phyloP scores from a whole-genome alignment of 2,329 filamentous ascomycete genomes.

The Chaetomiaceae sp. region DNA sequence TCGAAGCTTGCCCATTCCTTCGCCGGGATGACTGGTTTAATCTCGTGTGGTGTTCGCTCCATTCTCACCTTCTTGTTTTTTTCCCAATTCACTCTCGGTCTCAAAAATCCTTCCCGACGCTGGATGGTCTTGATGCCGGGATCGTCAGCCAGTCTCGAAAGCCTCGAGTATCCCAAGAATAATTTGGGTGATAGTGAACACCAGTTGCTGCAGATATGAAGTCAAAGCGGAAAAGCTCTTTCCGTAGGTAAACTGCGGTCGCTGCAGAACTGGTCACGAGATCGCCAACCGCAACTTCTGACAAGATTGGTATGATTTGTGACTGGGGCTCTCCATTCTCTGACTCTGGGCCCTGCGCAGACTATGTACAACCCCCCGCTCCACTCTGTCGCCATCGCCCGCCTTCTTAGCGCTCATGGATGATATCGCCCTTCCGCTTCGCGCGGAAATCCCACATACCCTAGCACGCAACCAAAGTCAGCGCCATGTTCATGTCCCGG shows the following conservation, averaged over 20 bases:
- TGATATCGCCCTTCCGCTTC: slow-evolving; percentile 83
- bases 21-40: too few relatives aligned
- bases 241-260: background rate
- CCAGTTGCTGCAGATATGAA: too few relatives aligned
- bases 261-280: background rate
- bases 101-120: too few relatives aligned
- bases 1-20: too few relatives aligned
- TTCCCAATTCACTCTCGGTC: too few relatives aligned
- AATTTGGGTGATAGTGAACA: too few relatives aligned
- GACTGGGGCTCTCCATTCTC: background rate
- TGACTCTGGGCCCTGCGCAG: background rate
- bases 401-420: slow-evolving; percentile 64
- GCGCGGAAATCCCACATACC: slow-evolving; percentile 81
- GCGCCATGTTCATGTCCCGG: background rate
- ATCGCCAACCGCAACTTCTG: background rate
- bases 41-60: too few relatives aligned
- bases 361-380: slow-evolving; percentile 40
- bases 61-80: too few relatives aligned
- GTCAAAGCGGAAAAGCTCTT: too few relatives aligned
- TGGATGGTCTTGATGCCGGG: too few relatives aligned
- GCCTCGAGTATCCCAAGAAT: too few relatives aligned
- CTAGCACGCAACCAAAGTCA: slow-evolving; percentile 43
- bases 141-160: too few relatives aligned
- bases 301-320: background rate
- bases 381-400: slow-evolving; percentile 2